Evolutionary conservation across 2,329 filamentous ascomycete species (phyloP), one percentile per base, ranked within the genome.

Genomic region (Colletotrichum scovillei): DNA sequence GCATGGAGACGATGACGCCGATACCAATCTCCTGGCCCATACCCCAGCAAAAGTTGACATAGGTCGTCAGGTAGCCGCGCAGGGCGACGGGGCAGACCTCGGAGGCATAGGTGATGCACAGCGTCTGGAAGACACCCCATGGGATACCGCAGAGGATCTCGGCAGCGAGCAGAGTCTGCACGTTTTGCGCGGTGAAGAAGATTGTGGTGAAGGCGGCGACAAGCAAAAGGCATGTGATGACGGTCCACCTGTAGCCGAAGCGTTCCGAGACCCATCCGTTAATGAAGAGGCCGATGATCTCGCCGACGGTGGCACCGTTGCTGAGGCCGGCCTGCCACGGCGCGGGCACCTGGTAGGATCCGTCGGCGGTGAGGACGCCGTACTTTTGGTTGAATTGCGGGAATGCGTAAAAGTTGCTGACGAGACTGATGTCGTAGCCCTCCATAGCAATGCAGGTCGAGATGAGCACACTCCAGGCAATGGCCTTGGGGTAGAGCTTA

Each of bases 361-460:
- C 87, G 58, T 86, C 81, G 8, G 80, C 75, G 24, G 85, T 80
- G 68, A 82, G 83, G 58, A 86, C 83, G 69, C 89, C 89, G 76
- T 90, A 91, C 79, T 90, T 91, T 76, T 80, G 80, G 76, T 88
- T 89, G 81, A 91, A 91, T 76, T 89, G 86, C 5, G 86, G 84
- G 68, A 90, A 89, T 52, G 88, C 88, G 75, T 88, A 95, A 79
- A 97, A 95, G 82, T 95, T 95, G 85, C 92, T 94, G 78, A 97
- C 90, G 66, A 97, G 86, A 78, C 90, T 92, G 72, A 97, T 87
- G 80, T 97, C 94, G 84, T 95, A 97, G 42, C 94, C 95, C 82
- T 97, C 95, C 95, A 98, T 98, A 78, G 90, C 91, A 79, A 97
- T 97, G 80, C 93, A 95, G 0, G 94, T 96, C n/a, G 93, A 96